A percentile compares a stretch with the other conserved stretches of the same genome.
Evolutionary conservation across 2,329 filamentous ascomycete species (phyloP).

Genomic region (Venturia nashicola): DNA sequence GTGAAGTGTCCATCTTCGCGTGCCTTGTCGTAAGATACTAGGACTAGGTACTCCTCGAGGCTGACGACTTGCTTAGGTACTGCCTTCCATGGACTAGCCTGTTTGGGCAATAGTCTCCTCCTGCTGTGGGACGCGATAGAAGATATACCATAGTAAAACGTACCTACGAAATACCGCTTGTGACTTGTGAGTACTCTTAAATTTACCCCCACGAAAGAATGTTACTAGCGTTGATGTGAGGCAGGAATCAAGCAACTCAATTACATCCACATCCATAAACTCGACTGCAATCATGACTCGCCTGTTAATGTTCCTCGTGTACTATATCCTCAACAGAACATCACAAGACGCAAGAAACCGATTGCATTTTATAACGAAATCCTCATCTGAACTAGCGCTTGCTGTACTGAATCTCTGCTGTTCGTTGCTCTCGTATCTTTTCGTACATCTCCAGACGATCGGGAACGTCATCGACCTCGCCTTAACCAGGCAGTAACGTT

Average conservation of each 20-base stretch:
- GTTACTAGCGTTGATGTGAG: too few species aligned
- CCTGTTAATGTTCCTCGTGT: background rate
- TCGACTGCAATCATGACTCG: background rate
- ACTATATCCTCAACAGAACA: background rate
- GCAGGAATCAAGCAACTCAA: background rate
- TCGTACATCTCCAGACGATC: too few species aligned
- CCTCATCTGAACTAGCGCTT: too few species aligned
- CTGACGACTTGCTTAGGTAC: background rate
- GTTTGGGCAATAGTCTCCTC: background rate
- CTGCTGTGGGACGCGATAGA: background rate
- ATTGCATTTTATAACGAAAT: too few species aligned
- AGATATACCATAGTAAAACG: background rate
- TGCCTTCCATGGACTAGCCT: background rate
- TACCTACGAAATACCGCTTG: background rate
- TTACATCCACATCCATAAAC: background rate
- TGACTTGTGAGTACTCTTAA: background rate
- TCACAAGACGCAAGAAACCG: too few species aligned
- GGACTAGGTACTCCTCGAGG: background rate
- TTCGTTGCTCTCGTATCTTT: background rate
- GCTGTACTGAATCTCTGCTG: background rate
- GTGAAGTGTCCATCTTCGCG: background rate
- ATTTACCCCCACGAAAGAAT: background rate
- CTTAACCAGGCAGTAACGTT: too few species aligned
- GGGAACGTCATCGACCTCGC: too few species aligned
- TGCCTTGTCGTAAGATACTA: background rate